Conservation (phyloP, 129 eudicot genomes). For the Chrysanthemum makinoi region DNA sequence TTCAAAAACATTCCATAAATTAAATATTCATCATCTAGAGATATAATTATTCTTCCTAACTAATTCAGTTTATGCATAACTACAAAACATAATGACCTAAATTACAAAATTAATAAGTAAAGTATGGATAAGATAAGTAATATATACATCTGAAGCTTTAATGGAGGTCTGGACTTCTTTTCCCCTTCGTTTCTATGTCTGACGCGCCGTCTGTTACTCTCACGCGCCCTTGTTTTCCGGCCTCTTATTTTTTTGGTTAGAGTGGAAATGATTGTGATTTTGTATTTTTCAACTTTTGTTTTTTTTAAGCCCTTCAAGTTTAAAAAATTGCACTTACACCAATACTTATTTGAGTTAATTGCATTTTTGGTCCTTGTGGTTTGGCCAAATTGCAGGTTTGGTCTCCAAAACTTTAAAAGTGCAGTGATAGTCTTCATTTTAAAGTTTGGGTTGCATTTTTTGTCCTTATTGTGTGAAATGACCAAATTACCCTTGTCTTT, state of each 20-base stretch:
- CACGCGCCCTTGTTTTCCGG: constrained; percentile 25
- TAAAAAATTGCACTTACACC: background rate
- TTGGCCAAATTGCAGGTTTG: no score
- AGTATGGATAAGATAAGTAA: background rate
- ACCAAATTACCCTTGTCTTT: no score
- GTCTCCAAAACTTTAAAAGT: no score
- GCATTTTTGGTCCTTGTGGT: no score
- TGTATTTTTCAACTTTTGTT: no score
- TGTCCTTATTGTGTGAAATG: no score
- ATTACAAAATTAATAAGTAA: background rate
- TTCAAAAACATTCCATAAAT: background rate
- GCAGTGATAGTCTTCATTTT: no score
- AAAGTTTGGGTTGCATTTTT: no score
- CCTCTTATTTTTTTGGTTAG: background rate
- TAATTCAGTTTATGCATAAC: background rate
- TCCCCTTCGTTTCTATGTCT: constrained; percentile 32
- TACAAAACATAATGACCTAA: background rate
- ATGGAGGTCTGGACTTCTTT: constrained; percentile 54
- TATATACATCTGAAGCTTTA: constrained; percentile 65
- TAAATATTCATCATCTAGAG: no score
- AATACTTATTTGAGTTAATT: no score
- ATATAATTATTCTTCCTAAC: background rate
- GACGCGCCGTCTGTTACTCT: constrained; percentile 1
- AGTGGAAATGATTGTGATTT: no score
- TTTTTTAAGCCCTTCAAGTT: background rate